Conservation (phyloP, 805 yeast species). For the Candida maesae region DNA sequence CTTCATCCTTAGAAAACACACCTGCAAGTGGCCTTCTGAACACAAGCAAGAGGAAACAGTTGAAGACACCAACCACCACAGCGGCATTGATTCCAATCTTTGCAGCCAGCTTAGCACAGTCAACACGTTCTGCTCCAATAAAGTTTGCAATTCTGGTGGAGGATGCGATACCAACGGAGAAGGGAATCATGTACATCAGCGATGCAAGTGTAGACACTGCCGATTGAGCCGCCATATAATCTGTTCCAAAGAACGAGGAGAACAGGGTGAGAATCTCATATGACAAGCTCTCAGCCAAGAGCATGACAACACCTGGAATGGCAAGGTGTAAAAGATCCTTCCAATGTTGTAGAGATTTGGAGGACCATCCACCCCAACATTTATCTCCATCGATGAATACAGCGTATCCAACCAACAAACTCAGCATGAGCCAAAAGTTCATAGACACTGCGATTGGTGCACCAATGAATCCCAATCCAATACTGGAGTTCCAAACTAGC, state of each 20-base stretch:
- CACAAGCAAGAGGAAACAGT: constrained; percentile 45
- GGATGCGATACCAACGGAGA: constrained; percentile 67
- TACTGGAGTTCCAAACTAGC: constrained; percentile 56
- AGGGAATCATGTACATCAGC: constrained; percentile 67
- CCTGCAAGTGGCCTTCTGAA: constrained; percentile 48
- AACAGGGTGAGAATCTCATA: constrained; percentile 70
- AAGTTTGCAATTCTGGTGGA: constrained; percentile 72
- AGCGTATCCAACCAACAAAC: constrained; percentile 51
- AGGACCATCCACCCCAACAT: constrained; percentile 34
- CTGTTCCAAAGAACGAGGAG: constrained; percentile 67
- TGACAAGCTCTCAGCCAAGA: constrained; percentile 74
- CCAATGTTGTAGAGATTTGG: constrained; percentile 41
- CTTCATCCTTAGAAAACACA: constrained; percentile 57
- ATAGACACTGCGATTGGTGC: constrained; percentile 70
- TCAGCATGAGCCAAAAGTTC: constrained; percentile 61
- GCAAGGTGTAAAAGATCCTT: constrained; percentile 56
- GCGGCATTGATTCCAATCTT: constrained; percentile 40
- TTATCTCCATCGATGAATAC: constrained; percentile 36
- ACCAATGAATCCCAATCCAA: constrained; percentile 69
- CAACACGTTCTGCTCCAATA: constrained; percentile 54
- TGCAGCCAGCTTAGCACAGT: constrained; percentile 44
- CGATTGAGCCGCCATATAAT: constrained; percentile 69
- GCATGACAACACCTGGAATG: constrained; percentile 71
- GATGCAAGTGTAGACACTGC: constrained; percentile 65
- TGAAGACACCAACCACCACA: constrained; percentile 42